Percentiles rank a stretch among this genome's conserved stretches.
These are phyloP conservation scores for Chamaecrista fasciculata DNA, from an alignment of 306 rosid genomes.

Conservation along the genomic window DNA sequence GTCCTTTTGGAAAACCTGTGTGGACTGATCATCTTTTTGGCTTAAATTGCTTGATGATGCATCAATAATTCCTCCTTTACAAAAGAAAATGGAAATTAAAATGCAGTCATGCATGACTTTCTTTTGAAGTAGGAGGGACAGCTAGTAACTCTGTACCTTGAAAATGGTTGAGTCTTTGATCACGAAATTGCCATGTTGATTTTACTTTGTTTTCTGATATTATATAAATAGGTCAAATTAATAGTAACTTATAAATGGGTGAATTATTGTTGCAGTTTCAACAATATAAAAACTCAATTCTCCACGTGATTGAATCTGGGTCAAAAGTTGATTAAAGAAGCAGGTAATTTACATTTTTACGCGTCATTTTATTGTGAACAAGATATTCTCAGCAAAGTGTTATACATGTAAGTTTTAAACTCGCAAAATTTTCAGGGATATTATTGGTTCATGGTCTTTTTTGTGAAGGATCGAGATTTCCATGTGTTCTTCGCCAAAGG, in stretches of 20 bases:
- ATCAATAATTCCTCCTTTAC: not conserved
- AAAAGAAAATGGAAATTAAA: constrained; percentile 1
- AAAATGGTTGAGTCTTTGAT: constrained; percentile 1
- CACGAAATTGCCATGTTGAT: not conserved
- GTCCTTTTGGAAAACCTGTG: not conserved
- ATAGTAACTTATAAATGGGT: constrained; percentile 18
- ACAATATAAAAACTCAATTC: not conserved
- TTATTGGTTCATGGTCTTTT: constrained; percentile 81
- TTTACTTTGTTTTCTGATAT: not conserved
- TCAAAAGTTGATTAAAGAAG: no score
- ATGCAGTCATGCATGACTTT: not conserved
- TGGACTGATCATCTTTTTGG: not conserved
- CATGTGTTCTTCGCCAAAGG: constrained; percentile 84
- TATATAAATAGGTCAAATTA: not conserved
- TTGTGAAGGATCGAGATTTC: constrained; percentile 70
- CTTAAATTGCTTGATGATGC: constrained; percentile 22
- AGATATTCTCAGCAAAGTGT: no score
- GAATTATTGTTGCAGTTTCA: not conserved
- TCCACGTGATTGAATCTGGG: no score
- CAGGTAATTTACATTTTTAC: no score
- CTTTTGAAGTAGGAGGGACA: not conserved
- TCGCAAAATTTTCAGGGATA: no score
- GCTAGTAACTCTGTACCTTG: not conserved
- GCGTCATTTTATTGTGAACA: no score
- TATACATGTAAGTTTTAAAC: no score